phyloP scores from a whole-genome alignment of 257 asterid genomes.

The Petrea volubilis region DNA sequence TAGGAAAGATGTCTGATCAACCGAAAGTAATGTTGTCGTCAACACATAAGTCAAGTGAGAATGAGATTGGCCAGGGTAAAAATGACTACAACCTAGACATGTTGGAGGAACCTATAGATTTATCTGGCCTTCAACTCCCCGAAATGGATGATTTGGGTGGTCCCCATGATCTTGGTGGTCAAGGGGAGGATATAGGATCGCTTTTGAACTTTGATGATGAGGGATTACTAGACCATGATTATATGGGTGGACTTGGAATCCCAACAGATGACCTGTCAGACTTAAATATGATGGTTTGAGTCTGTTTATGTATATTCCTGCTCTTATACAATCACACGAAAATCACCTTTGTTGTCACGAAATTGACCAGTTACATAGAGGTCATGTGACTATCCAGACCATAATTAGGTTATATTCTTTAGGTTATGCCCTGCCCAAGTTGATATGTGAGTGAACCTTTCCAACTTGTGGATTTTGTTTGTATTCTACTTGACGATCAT shows the following conservation, averaged over 20 bases:
- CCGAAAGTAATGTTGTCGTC: slow-evolving; percentile 52
- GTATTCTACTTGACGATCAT: slow-evolving; percentile 47
- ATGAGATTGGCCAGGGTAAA: slow-evolving; percentile 44
- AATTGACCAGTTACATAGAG: slow-evolving; percentile 49
- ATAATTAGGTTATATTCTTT: slow-evolving; percentile 55
- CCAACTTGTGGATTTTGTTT: slow-evolving; percentile 41
- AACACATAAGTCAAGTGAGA: slow-evolving; percentile 50
- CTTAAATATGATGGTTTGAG: slow-evolving; percentile 83
- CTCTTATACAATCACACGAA: slow-evolving; percentile 39
- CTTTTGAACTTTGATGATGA: slow-evolving; percentile 85
- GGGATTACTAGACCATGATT: slow-evolving; percentile 71
- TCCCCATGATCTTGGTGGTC: slow-evolving; percentile 68
- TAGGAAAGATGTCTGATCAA: slow-evolving; percentile 68
- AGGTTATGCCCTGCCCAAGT: slow-evolving; percentile 47
- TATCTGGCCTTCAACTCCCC: slow-evolving; percentile 83
- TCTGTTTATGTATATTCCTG: slow-evolving; percentile 54
- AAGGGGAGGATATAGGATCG: slow-evolving; percentile 84
- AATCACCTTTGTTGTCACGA: slow-evolving; percentile 31
- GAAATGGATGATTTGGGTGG: slow-evolving; percentile 76
- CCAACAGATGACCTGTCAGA: slow-evolving; percentile 90
- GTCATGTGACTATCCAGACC: slow-evolving; percentile 39
- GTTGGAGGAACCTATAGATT: slow-evolving; percentile 91
- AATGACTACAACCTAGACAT: slow-evolving; percentile 45
- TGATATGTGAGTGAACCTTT: slow-evolving; percentile 47
- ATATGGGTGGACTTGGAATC: slow-evolving; percentile 74